These are phyloP conservation scores for Pichia manshurica DNA, from an alignment of 805 yeast species.

Conservation along the genomic window DNA sequence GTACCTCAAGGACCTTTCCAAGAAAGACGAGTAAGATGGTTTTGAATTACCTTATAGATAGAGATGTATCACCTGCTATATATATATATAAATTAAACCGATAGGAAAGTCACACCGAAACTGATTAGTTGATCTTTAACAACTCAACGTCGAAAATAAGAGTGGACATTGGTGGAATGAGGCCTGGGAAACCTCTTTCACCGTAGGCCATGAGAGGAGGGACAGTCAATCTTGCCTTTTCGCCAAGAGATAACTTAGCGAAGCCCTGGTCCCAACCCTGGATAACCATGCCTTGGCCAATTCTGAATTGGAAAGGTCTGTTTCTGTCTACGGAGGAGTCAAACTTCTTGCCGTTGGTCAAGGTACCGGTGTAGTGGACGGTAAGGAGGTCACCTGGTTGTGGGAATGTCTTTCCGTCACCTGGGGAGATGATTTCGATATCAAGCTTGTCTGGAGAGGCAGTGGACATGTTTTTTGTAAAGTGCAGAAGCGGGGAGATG, in stretches of 20 bases:
- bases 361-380: slow-evolving; percentile 92
- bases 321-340: slow-evolving; percentile 95
- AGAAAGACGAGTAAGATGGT: neutral
- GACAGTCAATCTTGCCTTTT: slow-evolving; percentile 86
- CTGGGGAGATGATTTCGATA: slow-evolving; percentile 34
- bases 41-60: no score
- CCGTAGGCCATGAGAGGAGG: slow-evolving; percentile 95
- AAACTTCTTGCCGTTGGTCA: slow-evolving; percentile 92
- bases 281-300: slow-evolving; percentile 96
- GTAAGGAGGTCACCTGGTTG: slow-evolving; percentile 82
- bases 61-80: no score
- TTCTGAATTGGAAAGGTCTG: slow-evolving; percentile 87
- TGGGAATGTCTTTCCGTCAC: slow-evolving; percentile 88
- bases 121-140: slow-evolving; percentile 42
- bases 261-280: slow-evolving; percentile 96
- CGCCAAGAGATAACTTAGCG: slow-evolving; percentile 87
- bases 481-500: neutral
- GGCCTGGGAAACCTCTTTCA: slow-evolving; percentile 90
- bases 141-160: slow-evolving; percentile 81
- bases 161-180: slow-evolving; percentile 95
- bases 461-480: slow-evolving; percentile 7
- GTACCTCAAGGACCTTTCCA: no score
- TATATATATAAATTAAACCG: neutral
- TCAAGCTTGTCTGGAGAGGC: slow-evolving; percentile 22
- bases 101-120: neutral